Evolutionary conservation across 164 flowering plant genomes (phyloP).

Genomic region (Houttuynia cordata): DNA sequence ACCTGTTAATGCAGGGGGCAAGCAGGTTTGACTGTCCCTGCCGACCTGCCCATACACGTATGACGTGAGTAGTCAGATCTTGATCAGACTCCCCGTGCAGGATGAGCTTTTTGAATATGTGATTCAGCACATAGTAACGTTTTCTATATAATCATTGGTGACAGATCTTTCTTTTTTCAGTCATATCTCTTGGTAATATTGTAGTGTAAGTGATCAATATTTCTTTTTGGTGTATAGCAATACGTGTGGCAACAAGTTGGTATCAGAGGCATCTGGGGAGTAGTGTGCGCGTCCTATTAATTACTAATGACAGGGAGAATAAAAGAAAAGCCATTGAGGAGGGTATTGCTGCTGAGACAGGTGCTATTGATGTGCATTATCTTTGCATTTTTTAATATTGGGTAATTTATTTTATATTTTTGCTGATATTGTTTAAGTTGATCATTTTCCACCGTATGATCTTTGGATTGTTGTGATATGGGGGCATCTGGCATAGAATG

Average conservation of each 20-base stretch:
- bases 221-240: conserved; percentile 39
- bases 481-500: background rate
- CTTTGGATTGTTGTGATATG: background rate
- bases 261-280: conserved; percentile 83
- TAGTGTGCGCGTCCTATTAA: conserved; percentile 44
- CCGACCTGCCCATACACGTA: too few relatives aligned
- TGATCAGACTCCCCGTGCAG: too few relatives aligned
- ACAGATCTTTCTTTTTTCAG: background rate
- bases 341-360: conserved; percentile 92
- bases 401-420: too few relatives aligned
- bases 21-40: too few relatives aligned
- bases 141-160: too few relatives aligned
- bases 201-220: background rate
- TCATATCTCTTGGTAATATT: too few relatives aligned
- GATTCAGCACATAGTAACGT: too few relatives aligned
- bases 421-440: background rate
- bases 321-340: conserved; percentile 74
- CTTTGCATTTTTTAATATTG: background rate
- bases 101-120: too few relatives aligned
- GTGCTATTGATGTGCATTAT: conserved; percentile 16
- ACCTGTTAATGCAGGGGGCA: too few relatives aligned
- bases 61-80: too few relatives aligned
- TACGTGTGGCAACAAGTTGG: conserved; percentile 92
- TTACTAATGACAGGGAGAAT: conserved; percentile 91
- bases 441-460: background rate